Conservation (phyloP, 306 rosid genomes). For the Ormosia emarginata region DNA sequence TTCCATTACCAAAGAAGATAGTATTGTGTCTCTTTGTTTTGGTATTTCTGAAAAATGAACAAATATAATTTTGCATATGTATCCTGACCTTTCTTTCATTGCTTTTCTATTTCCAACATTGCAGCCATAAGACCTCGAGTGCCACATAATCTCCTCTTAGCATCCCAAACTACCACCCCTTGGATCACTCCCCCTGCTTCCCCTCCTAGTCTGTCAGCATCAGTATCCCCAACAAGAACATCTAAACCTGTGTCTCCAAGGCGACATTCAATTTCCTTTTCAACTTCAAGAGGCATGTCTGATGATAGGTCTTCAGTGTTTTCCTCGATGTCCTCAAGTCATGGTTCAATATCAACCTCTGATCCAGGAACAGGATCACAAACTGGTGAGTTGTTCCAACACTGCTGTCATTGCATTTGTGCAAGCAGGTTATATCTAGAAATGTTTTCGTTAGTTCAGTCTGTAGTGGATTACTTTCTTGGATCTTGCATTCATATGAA, state of each 20-base stretch:
- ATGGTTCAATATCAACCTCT: constrained; percentile 45
- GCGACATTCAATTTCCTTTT: constrained; percentile 73
- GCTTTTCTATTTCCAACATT: constrained; percentile 18
- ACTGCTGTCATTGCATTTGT: neutral
- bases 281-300: constrained; percentile 66
- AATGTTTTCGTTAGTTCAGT: neutral
- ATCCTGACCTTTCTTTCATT: constrained; percentile 8
- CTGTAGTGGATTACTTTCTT: neutral
- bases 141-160: constrained; percentile 56
- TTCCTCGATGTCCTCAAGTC: constrained; percentile 38
- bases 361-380: constrained; percentile 57
- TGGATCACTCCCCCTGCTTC: constrained; percentile 75
- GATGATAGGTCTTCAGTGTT: constrained; percentile 61
- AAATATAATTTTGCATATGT: constrained; percentile 6
- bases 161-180: constrained; percentile 79
- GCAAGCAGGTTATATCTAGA: constrained; percentile 4
- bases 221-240: constrained; percentile 77
- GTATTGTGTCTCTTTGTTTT: neutral
- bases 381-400: constrained; percentile 53
- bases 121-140: constrained; percentile 62
- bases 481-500: neutral
- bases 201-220: constrained; percentile 75
- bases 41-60: constrained; percentile 3
- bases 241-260: constrained; percentile 76
- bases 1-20: constrained; percentile 7